Conservation (phyloP, 1,139 yeast genomes). For the Saccharomyces hybrid region DNA sequence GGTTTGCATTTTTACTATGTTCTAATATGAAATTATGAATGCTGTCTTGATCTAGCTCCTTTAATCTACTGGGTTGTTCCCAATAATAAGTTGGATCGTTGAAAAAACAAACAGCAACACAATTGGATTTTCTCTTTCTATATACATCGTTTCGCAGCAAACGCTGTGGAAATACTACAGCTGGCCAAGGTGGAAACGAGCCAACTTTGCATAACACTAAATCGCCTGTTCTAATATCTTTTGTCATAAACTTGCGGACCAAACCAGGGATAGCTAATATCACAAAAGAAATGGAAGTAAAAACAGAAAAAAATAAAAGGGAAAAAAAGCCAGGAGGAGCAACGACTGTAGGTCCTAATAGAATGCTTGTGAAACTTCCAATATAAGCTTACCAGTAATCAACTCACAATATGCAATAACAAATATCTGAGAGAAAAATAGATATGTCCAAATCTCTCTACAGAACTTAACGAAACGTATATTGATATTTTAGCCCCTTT, state of each 20-base stretch:
- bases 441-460: neutral
- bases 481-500: neutral
- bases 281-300: neutral
- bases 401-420: neutral
- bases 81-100: constrained; percentile 33
- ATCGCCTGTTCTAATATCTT: constrained; percentile 29
- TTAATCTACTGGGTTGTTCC: constrained; percentile 28
- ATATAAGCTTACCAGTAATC: neutral
- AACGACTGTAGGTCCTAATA: neutral
- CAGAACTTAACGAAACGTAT: neutral
- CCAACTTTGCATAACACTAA: constrained; percentile 33
- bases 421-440: neutral
- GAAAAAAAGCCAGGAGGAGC: neutral
- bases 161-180: constrained; percentile 32
- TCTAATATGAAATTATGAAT: constrained; percentile 18
- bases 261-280: neutral
- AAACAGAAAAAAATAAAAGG: neutral
- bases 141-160: constrained; percentile 29
- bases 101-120: constrained; percentile 33
- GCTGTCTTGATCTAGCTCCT: constrained; percentile 13
- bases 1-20: constrained; percentile 11
- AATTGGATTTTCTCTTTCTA: constrained; percentile 19
- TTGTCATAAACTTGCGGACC: constrained; percentile 9
- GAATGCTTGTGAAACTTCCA: neutral
- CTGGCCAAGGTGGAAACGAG: constrained; percentile 35